phyloP scores from a whole-genome alignment of 495 filamentous ascomycete genomes.

The Lichenothelia convexa region DNA sequence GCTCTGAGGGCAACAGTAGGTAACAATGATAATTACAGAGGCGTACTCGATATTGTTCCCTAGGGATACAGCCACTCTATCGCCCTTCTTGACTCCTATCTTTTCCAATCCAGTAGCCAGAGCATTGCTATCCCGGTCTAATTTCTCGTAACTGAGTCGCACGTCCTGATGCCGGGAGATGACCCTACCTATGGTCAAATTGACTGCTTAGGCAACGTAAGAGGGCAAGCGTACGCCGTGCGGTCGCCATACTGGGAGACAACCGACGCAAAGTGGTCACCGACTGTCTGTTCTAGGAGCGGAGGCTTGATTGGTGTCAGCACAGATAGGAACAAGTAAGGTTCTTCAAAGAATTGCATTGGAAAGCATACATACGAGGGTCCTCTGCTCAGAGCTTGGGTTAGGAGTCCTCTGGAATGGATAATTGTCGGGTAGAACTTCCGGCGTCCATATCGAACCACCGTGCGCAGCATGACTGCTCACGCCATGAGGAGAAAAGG shows the following conservation, averaged over 20 bases:
- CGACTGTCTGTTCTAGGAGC: constrained; percentile 55
- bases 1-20: background rate
- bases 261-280: constrained; percentile 59
- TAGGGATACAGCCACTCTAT: constrained; percentile 68
- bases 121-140: constrained; percentile 59
- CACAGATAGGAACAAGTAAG: background rate
- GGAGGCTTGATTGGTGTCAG: constrained; percentile 35
- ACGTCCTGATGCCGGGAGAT: constrained; percentile 44
- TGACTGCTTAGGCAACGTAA: background rate
- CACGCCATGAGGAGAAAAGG: no score
- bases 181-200: constrained; percentile 30
- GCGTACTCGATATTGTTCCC: constrained; percentile 77
- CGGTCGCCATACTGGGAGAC: constrained; percentile 56
- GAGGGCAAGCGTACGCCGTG: constrained; percentile 37
- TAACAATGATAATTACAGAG: constrained; percentile 30
- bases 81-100: constrained; percentile 64
- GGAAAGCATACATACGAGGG: constrained; percentile 19
- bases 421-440: background rate
- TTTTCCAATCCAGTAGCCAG: constrained; percentile 56
- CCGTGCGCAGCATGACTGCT: constrained; percentile 7
- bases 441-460: constrained; percentile 5
- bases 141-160: constrained; percentile 49
- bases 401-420: constrained; percentile 11
- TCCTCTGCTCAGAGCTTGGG: constrained; percentile 18
- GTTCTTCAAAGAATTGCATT: constrained; percentile 2